Evolutionary conservation across 1,284 basidiomycete species (phyloP).

Genomic region (Abortiporus biennis): DNA sequence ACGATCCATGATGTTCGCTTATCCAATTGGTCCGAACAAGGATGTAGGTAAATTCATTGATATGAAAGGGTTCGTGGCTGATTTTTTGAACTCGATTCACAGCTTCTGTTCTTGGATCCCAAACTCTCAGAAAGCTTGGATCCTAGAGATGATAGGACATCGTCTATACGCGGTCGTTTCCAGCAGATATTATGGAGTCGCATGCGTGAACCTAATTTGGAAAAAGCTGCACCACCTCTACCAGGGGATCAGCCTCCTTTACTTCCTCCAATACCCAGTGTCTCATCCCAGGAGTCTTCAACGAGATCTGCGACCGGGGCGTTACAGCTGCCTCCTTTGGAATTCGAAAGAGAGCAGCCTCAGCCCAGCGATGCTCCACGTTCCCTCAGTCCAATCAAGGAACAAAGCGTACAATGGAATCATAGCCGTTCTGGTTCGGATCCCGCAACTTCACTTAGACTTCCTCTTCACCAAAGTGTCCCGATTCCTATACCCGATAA

Average conservation of each 20-base stretch:
- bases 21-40: constrained; percentile 69
- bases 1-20: constrained; percentile 74
- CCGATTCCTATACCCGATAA: neutral
- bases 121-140: constrained; percentile 79
- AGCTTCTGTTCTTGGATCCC: constrained; percentile 87
- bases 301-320: neutral
- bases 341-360: constrained; percentile 17
- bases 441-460: constrained; percentile 1
- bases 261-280: constrained; percentile 19
- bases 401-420: constrained; percentile 20
- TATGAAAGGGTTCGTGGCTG: too few relatives aligned
- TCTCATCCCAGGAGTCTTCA: neutral
- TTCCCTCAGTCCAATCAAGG: constrained; percentile 27
- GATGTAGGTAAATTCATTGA: constrained; percentile 54
- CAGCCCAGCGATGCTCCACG: constrained; percentile 14
- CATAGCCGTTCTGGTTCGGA: constrained; percentile 20
- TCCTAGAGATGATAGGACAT: constrained; percentile 73
- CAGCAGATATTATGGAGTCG: constrained; percentile 60
- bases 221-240: constrained; percentile 12
- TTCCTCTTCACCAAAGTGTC: constrained; percentile 1
- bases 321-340: constrained; percentile 29
- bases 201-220: constrained; percentile 39
- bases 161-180: constrained; percentile 59
- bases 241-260: constrained; percentile 15
- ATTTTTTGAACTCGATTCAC: too few relatives aligned